These are phyloP conservation scores for Phytomonas sp. DNA, from an alignment of 208 protist genomes.

Conservation along the genomic window DNA sequence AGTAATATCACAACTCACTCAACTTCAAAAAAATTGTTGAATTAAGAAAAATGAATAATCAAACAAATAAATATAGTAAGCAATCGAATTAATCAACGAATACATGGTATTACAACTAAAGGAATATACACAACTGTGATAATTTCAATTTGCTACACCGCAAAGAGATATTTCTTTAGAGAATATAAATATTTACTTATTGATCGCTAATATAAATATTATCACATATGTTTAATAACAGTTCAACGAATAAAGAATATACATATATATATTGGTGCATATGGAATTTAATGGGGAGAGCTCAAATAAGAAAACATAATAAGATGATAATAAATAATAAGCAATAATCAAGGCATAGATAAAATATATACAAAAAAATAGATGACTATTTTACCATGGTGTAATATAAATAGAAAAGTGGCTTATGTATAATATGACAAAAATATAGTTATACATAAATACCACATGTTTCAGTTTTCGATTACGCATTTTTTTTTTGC, in stretches of 20 bases:
- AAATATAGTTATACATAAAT: background rate
- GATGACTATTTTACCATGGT: background rate
- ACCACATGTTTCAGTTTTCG: background rate
- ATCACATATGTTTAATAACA: background rate
- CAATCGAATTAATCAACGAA: background rate
- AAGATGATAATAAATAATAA: background rate
- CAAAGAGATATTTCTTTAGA: background rate
- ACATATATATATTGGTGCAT: background rate
- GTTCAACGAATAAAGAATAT: background rate
- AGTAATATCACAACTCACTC: background rate
- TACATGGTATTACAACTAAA: background rate
- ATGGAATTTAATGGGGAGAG: background rate
- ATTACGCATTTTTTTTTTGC: background rate
- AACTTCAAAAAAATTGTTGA: slow-evolving; percentile 7
- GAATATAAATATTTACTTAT: background rate
- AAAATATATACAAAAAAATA: background rate
- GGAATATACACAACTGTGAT: background rate
- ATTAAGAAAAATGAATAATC: slow-evolving; percentile 4
- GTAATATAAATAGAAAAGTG: background rate
- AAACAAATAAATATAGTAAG: slow-evolving; percentile 8
- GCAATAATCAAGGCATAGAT: background rate
- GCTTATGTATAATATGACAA: too few species aligned
- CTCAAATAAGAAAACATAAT: background rate
- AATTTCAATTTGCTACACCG: background rate
- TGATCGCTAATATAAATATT: background rate